Conservation (phyloP, 192 early-diverging fungal species). For the Gigaspora rosea region DNA sequence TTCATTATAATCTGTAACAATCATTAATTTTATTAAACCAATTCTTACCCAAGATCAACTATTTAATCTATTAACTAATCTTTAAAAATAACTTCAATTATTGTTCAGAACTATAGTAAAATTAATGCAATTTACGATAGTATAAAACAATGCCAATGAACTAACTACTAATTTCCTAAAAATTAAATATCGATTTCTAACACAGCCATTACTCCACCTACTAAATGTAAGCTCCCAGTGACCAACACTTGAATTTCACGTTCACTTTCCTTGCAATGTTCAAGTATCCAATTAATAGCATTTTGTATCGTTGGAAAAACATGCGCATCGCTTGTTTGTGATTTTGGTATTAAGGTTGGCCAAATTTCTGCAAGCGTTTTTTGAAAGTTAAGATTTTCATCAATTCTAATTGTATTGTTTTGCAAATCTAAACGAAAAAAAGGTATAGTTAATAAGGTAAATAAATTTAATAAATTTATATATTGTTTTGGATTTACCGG, state of each 20-base stretch:
- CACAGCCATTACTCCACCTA: slow-evolving; percentile 83
- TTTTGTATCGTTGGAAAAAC: slow-evolving; percentile 64
- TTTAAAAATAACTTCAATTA: too few relatives aligned
- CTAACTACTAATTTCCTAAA: too few relatives aligned
- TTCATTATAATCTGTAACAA: too few relatives aligned
- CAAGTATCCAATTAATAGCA: slow-evolving; percentile 60
- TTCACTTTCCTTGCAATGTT: slow-evolving; percentile 32
- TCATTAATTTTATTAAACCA: too few relatives aligned
- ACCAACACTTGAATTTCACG: slow-evolving; percentile 66
- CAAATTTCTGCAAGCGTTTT: slow-evolving; percentile 61
- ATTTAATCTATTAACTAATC: too few relatives aligned
- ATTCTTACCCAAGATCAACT: too few relatives aligned
- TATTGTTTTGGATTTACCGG: slow-evolving; percentile 6
- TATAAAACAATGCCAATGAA: too few relatives aligned
- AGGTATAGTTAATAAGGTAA: neutral
- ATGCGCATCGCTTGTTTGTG: slow-evolving; percentile 15
- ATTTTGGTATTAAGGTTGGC: slow-evolving; percentile 41
- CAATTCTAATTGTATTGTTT: slow-evolving; percentile 67
- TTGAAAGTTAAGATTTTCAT: slow-evolving; percentile 60
- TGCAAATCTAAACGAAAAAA: slow-evolving; percentile 55
- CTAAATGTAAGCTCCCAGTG: slow-evolving; percentile 91
- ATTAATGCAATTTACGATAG: too few relatives aligned
- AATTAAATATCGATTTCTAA: slow-evolving; percentile 57
- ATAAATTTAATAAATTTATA: neutral
- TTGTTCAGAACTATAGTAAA: too few relatives aligned